Conservation (phyloP, 2,329 filamentous ascomycete species). For the Neospermospora avenae region DNA sequence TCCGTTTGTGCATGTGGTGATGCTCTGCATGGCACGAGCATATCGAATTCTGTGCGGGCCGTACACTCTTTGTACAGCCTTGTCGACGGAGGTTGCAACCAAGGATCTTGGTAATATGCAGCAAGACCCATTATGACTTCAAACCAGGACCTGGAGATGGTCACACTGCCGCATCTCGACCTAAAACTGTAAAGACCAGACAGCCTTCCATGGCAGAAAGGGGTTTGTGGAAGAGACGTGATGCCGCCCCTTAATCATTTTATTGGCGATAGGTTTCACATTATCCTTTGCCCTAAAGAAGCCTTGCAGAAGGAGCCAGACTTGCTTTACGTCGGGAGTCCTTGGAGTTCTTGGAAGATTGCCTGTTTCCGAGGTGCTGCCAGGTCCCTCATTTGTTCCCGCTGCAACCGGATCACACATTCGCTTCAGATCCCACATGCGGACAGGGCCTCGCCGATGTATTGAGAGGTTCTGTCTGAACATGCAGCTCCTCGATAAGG, state of each 20-base stretch:
- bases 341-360: conserved; percentile 8
- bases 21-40: conserved; percentile 26
- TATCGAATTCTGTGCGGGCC: background rate
- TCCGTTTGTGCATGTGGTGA: conserved; percentile 8
- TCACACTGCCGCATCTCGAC: background rate
- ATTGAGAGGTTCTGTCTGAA: background rate
- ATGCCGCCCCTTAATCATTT: background rate
- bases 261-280: background rate
- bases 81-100: background rate
- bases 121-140: background rate
- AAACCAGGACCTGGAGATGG: background rate
- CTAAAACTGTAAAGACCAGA: background rate
- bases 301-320: background rate
- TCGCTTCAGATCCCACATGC: conserved; percentile 2
- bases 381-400: conserved; percentile 5
- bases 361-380: conserved; percentile 5
- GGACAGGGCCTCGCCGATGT: conserved; percentile 7
- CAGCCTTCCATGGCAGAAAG: background rate
- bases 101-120: background rate
- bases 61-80: background rate
- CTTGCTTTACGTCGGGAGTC: conserved; percentile 5
- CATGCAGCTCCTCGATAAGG: conserved; percentile 1
- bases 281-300: conserved; percentile 4
- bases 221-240: background rate
- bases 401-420: conserved; percentile 5